phyloP scores from a whole-genome alignment of 495 filamentous ascomycete species.

The Xylaria scruposa region DNA sequence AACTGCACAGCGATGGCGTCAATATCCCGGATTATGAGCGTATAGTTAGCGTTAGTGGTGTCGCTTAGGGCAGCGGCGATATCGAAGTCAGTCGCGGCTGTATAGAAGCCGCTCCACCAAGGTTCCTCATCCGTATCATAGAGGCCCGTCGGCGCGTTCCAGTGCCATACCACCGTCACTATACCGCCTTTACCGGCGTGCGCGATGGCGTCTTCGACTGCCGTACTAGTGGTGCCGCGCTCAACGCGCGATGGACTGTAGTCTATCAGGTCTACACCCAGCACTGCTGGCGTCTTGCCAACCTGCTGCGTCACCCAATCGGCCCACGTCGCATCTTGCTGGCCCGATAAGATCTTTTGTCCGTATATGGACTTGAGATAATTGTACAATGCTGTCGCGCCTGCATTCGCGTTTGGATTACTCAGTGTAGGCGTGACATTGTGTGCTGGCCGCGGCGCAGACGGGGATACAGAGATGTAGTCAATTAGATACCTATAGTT shows the following conservation, averaged over 20 bases:
- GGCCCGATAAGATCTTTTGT: constrained; percentile 55
- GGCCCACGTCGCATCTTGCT: constrained; percentile 48
- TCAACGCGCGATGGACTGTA: constrained; percentile 54
- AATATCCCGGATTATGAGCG: constrained; percentile 54
- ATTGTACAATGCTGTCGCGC: constrained; percentile 40
- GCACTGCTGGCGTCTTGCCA: constrained; percentile 55
- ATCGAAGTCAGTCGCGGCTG: constrained; percentile 53
- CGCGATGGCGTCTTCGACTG: constrained; percentile 55
- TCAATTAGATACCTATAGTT: constrained; percentile 47
- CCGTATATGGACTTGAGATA: constrained; percentile 53
- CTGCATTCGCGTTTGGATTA: constrained; percentile 39
- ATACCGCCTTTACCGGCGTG: constrained; percentile 51
- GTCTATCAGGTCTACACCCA: constrained; percentile 55
- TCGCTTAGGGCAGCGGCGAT: constrained; percentile 45
- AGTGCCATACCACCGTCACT: constrained; percentile 56
- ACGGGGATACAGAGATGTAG: constrained; percentile 47
- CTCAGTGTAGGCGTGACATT: constrained; percentile 41
- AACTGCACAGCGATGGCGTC: constrained; percentile 57
- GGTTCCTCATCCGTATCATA: constrained; percentile 49
- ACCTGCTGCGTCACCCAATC: constrained; percentile 48
- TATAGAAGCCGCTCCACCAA: constrained; percentile 60
- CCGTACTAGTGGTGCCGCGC: constrained; percentile 43
- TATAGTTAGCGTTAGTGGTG: constrained; percentile 52
- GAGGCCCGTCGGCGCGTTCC: constrained; percentile 46
- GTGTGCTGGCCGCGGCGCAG: constrained; percentile 45